Evolutionary conservation across 805 yeast species (phyloP).

Genomic region (Ascoidea asiatica): DNA sequence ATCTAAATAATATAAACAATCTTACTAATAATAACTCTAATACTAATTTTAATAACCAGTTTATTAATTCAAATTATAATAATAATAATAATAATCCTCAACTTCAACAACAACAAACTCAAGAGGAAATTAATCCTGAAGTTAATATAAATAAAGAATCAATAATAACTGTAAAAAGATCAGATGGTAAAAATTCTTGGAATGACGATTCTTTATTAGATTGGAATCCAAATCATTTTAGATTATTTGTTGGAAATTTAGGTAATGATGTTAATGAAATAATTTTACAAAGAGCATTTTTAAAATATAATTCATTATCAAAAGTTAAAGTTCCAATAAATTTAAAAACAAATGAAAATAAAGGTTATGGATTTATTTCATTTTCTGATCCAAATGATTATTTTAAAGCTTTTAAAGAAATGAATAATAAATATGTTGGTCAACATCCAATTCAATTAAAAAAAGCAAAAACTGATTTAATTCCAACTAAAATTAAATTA

Average conservation of each 20-base stretch:
- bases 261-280: conserved; percentile 55
- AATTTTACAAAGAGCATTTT: conserved; percentile 39
- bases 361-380: conserved; percentile 68
- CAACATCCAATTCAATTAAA: conserved; percentile 58
- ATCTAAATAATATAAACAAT: conserved; percentile 11
- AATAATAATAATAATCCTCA: conserved; percentile 1
- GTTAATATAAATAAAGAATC: neutral
- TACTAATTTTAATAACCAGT: neutral
- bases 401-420: conserved; percentile 54
- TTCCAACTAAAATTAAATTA: too few species aligned
- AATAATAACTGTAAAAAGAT: conserved; percentile 24
- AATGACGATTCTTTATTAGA: conserved; percentile 32
- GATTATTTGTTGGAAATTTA: conserved; percentile 64
- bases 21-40: neutral
- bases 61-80: conserved; percentile 10
- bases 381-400: conserved; percentile 55
- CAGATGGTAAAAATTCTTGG: conserved; percentile 35
- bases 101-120: conserved; percentile 1
- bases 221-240: conserved; percentile 61
- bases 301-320: conserved; percentile 34
- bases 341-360: conserved; percentile 27
- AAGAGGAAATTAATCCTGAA: neutral
- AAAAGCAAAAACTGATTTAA: too few species aligned
- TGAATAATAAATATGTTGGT: conserved; percentile 70
- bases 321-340: conserved; percentile 51